Evolutionary conservation across 2,329 filamentous ascomycete species (phyloP).

Genomic region (Alternaria dauci): DNA sequence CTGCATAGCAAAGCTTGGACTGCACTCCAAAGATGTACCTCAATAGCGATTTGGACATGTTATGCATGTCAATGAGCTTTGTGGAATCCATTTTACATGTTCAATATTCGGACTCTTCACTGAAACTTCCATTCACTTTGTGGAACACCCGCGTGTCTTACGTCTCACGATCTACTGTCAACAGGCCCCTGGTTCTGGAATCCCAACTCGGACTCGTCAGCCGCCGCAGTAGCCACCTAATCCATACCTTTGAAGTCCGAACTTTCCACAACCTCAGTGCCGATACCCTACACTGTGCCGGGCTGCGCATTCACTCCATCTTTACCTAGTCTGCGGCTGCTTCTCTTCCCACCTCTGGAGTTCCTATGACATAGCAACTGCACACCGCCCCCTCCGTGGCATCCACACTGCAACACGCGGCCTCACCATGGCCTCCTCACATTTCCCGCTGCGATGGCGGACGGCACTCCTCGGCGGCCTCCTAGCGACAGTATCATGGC

Average conservation of each 20-base stretch:
- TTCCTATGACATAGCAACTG: slow-evolving; percentile 49
- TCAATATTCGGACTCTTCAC: background rate
- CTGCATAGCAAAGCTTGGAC: slow-evolving; percentile 20
- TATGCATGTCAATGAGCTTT: background rate
- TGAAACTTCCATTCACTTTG: slow-evolving; percentile 1
- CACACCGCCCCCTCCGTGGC: slow-evolving; percentile 31
- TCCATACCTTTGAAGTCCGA: slow-evolving; percentile 22
- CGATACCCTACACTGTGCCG: slow-evolving; percentile 8
- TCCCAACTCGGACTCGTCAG: slow-evolving; percentile 37
- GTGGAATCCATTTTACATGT: background rate
- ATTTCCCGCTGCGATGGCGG: slow-evolving; percentile 42
- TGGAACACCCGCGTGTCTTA: slow-evolving; percentile 17
- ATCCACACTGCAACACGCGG: slow-evolving; percentile 19
- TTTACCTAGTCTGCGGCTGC: background rate
- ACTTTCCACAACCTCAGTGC: slow-evolving; percentile 14
- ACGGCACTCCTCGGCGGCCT: slow-evolving; percentile 44
- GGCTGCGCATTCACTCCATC: background rate
- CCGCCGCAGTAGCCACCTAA: slow-evolving; percentile 40
- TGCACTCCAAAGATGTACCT: slow-evolving; percentile 17
- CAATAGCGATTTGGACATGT: slow-evolving; percentile 12
- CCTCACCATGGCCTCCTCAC: slow-evolving; percentile 38
- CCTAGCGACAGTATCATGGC: slow-evolving; percentile 43
- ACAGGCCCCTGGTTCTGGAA: slow-evolving; percentile 17
- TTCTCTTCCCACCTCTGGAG: background rate
- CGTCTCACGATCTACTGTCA: background rate